Evolutionary conservation across 345 rosid genomes (phyloP), one percentile per base, ranked within the genome.

Genomic region (Dimocarpus longan): DNA sequence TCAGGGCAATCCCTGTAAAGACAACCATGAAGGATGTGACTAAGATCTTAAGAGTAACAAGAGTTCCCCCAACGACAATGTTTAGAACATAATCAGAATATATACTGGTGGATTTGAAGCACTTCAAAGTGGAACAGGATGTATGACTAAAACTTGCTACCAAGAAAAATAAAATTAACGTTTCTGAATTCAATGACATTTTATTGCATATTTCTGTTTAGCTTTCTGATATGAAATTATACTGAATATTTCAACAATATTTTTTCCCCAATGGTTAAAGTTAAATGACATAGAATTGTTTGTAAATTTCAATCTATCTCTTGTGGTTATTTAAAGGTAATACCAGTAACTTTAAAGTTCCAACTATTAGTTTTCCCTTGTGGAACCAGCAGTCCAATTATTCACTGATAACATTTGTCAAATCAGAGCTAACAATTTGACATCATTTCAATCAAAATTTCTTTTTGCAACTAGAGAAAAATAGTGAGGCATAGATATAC

Each of bases 1-100:
- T 90, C 91, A 5, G 99, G 98, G 87, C 98, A 97, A 79, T 81
- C 91, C 74, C 98, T 97, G 91, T n/a, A 44, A 71, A 56, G 60
- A 68, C 6, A 62, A 18, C 66, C 50, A 6, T 63, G 16, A 66
- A 76, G 21, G 22, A 21, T 48, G 67, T 39, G 40, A 54, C 64
- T 19, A 62, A 10, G 22, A 64, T 75, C 26, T 48, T 48, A 10
- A 64, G 13, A 15, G 63, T 37, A 42, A 76, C 24, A 13, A 10
- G 66, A n/a, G 8, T 11, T 67, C 46, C 12, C 42, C 37, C 24
- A 56, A 56, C 26, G 8, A 42, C 37, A 40, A 32, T 40, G 18
- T 11, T 26, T 12, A 77, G 46, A 24, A 10, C 59, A 73, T 2
- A 68, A 73, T 11, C 66, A 60, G 40, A 64, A 57, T 21, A 32